These are phyloP conservation scores for Dendryphion nanum DNA, from an alignment of 2,329 filamentous ascomycete genomes.

Conservation along the genomic window DNA sequence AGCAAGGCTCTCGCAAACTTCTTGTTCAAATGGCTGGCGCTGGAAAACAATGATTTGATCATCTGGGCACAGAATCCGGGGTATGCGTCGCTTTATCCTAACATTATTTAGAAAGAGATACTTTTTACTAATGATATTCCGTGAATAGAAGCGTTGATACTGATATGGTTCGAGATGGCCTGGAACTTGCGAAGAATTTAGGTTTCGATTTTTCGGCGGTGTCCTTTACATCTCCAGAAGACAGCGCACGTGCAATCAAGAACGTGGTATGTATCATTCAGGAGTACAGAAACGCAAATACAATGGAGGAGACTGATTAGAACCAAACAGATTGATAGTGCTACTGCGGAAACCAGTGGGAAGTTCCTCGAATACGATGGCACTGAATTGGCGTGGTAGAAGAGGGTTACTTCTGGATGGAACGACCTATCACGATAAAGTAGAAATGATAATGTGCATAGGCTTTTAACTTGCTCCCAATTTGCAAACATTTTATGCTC, in stretches of 20 bases:
- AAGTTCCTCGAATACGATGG: slow-evolving; percentile 12
- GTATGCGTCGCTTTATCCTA: slow-evolving; percentile 5
- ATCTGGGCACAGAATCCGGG: slow-evolving; percentile 14
- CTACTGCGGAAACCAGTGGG: slow-evolving; percentile 8
- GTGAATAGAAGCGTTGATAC: slow-evolving; percentile 6
- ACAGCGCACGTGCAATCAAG: slow-evolving; percentile 5
- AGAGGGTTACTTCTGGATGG: too few relatives aligned
- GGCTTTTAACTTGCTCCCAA: too few relatives aligned
- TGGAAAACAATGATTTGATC: slow-evolving; percentile 12
- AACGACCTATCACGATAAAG: too few relatives aligned
- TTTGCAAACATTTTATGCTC: too few relatives aligned
- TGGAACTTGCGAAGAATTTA: slow-evolving; percentile 2
- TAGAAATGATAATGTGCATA: too few relatives aligned
- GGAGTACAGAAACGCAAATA: not conserved
- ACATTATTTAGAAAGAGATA: not conserved
- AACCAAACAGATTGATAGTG: slow-evolving; percentile 9
- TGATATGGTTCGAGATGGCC: slow-evolving; percentile 6
- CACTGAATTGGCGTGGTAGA: slow-evolving; percentile 11
- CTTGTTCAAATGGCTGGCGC: slow-evolving; percentile 14
- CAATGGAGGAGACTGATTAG: slow-evolving; percentile 1
- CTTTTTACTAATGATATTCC: not conserved
- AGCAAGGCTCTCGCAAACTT: slow-evolving; percentile 17
- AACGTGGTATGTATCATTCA: slow-evolving; percentile 6
- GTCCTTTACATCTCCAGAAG: slow-evolving; percentile 6
- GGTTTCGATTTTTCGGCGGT: slow-evolving; percentile 4